Evolutionary conservation across 495 filamentous ascomycete genomes (phyloP), one percentile per base, ranked within the genome.

Genomic region (Tuber magnatum): DNA sequence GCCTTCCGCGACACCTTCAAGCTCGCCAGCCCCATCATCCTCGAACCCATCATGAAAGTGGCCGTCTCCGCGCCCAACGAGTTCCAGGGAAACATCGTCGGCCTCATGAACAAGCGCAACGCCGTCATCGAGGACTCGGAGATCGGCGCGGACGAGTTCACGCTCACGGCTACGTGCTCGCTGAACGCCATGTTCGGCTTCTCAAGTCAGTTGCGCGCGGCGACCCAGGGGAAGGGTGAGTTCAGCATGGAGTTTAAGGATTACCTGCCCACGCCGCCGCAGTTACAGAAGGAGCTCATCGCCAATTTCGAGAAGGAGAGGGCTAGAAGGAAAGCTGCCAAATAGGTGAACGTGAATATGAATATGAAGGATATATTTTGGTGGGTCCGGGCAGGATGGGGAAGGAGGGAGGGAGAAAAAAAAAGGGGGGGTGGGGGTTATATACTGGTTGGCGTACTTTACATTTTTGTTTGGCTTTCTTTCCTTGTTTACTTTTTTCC

Each of bases 171-270:
- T 8, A 94, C 97, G 84, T 97, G 94, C 86, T 92, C 89, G 82
- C 84, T 99, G 83, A 95, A 97, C 82, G 89, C 90, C 80, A 98
- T 99, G 96, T 99, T 99, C 85, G 96, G 96, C 73, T 97, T 99
- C 85, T 92, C 90, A 75, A 90, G 88, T 51, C 91, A 96, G 84
- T 85, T 99, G 84, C 88, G 96, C 77, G 96, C 96, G 6, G 92
- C 93, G 38, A 97, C 94, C 16, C 96, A 99, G 86, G 96, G 95
- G 72, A 99, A 99, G 88, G 96, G 96, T 79, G 96, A 99, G 86
- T 99, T 97, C 81, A 91, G 88, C 77, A 99, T 99, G 96, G 96
- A 99, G 86, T 99, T 98, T 84, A 93, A 91, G 83, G 94, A 98
- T 85, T 98, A 99, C 83, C 89, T 90, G 74, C 87, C 92, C 73